These are phyloP conservation scores for Diaporthe citriasiana DNA, from an alignment of 2,329 filamentous ascomycete species.

Conservation along the genomic window DNA sequence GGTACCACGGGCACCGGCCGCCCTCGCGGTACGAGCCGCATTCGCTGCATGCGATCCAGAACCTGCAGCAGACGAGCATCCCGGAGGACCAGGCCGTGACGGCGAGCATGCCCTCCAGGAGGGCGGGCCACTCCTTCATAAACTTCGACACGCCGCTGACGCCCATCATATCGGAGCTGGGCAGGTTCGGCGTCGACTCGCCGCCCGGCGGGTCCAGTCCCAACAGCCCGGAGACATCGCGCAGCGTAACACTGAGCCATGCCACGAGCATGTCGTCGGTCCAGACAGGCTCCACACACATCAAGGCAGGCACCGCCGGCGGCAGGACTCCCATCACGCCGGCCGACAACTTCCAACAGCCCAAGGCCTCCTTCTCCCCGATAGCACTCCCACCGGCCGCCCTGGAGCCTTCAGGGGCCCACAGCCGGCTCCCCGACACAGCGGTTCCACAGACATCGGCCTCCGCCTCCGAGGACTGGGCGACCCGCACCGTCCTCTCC, in stretches of 20 bases:
- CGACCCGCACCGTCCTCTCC: slow-evolving; percentile 19
- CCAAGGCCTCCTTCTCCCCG: slow-evolving; percentile 2
- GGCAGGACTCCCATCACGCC: slow-evolving; percentile 28
- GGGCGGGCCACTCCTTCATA: slow-evolving; percentile 36
- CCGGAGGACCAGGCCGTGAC: slow-evolving; percentile 38
- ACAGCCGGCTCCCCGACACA: neutral
- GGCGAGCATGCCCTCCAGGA: slow-evolving; percentile 16
- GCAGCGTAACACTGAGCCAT: slow-evolving; percentile 24
- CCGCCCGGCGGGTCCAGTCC: slow-evolving; percentile 11
- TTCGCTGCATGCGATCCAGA: slow-evolving; percentile 25
- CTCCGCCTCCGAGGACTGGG: slow-evolving; percentile 29
- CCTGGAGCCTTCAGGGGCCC: neutral
- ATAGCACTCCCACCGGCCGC: slow-evolving; percentile 7
- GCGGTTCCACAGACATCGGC: neutral
- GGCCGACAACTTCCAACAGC: slow-evolving; percentile 6
- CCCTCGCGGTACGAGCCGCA: slow-evolving; percentile 30
- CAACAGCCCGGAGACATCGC: slow-evolving; percentile 34
- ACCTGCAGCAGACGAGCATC: slow-evolving; percentile 33
- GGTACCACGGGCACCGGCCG: slow-evolving; percentile 22
- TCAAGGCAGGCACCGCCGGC: neutral
- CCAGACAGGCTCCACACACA: neutral
- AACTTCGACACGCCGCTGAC: slow-evolving; percentile 37
- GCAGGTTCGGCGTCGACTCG: slow-evolving; percentile 31
- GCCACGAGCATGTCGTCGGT: slow-evolving; percentile 31
- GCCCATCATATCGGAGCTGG: slow-evolving; percentile 37